These are phyloP conservation scores for Aegilops bicornis DNA, from an alignment of 176 grass and related monocot species.

Conservation along the genomic window DNA sequence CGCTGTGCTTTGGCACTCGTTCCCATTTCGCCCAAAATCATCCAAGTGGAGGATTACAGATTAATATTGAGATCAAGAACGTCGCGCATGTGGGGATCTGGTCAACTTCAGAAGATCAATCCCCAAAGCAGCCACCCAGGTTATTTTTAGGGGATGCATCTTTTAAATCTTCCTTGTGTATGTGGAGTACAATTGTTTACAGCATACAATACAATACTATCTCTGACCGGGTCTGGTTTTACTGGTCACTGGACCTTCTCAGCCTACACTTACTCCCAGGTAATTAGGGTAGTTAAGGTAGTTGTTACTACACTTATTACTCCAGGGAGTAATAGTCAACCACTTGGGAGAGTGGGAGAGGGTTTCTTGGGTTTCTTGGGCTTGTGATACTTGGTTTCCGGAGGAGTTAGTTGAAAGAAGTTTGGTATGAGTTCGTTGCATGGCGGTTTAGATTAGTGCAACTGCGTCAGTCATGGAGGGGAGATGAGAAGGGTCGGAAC, in stretches of 20 bases:
- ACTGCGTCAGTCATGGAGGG: not conserved
- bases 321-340: not conserved
- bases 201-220: not conserved
- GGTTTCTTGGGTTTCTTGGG: slow-evolving; percentile 22
- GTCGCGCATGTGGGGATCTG: not conserved
- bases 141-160: not conserved
- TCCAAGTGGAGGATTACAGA: not conserved
- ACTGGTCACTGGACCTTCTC: not conserved
- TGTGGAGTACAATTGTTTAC: too few relatives aligned
- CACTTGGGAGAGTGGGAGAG: not conserved
- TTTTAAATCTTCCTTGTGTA: not conserved
- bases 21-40: not conserved
- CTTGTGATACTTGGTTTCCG: slow-evolving; percentile 1
- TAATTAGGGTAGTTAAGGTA: not conserved
- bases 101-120: not conserved
- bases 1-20: not conserved
- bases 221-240: not conserved
- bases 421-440: not conserved
- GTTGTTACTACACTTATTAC: not conserved
- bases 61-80: not conserved
- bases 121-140: not conserved
- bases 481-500: not conserved
- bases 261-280: not conserved
- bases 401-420: slow-evolving; percentile 12
- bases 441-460: not conserved